Conservation (phyloP, 2,329 filamentous ascomycete species). For the Pyricularia sp. region DNA sequence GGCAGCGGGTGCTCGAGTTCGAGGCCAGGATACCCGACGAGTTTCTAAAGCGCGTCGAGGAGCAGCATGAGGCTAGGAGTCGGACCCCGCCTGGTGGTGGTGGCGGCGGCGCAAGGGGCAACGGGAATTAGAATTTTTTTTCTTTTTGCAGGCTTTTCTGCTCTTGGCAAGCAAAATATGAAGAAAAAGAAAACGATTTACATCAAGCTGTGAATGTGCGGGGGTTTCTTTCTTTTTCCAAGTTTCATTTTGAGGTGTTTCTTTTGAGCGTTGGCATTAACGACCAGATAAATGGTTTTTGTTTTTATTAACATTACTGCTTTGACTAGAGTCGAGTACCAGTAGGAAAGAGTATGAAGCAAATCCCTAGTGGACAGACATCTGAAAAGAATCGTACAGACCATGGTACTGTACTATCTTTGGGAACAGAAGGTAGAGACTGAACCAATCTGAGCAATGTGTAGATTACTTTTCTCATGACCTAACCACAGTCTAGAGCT, state of each 20-base stretch:
- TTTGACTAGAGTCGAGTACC: background rate
- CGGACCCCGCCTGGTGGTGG: background rate
- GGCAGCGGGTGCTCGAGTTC: slow-evolving; percentile 3
- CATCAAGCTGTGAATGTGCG: background rate
- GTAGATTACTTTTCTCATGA: background rate
- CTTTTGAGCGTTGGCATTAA: background rate
- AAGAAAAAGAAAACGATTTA: background rate
- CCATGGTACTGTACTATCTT: background rate
- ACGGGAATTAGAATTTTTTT: background rate
- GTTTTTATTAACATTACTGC: background rate
- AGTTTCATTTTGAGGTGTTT: background rate
- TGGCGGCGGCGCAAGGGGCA: background rate
- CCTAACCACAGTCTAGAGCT: background rate
- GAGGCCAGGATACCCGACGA: slow-evolving; percentile 1
- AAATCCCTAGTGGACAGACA: background rate
- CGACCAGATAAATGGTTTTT: background rate
- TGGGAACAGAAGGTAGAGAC: background rate
- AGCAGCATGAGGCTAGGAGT: background rate
- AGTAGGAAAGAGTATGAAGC: background rate
- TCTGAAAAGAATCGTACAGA: background rate
- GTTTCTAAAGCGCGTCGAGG: background rate
- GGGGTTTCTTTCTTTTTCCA: background rate
- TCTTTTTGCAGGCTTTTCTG: background rate
- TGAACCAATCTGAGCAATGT: background rate
- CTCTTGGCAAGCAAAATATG: background rate